Base-by-base conservation (phyloP, 352 stramenopile species). In the Pythium vanterpoolii region DNA sequence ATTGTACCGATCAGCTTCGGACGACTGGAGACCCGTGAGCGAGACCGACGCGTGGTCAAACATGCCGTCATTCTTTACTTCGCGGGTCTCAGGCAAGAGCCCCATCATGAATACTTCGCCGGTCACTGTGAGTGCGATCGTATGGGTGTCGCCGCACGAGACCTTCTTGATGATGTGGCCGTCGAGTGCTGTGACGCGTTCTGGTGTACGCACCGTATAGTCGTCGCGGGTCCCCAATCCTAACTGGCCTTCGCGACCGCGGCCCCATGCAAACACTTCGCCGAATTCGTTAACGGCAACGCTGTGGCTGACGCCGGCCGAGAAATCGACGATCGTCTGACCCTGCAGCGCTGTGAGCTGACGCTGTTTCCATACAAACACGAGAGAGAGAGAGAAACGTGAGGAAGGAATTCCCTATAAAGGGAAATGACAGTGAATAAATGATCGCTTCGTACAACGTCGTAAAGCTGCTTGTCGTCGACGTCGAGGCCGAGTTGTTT, bases 91-190 rank as follows among this genome's bases (percentile, higher is more conserved):
- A 1, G 83, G 83, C 0, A 93, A 49, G 23, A 93, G 63, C 0
- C 83, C 83, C 79, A 76, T 91, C 77, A 90, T 85, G 53, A 90
- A 90, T 13, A 93, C 76, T 33, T 88, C 71, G 16, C 81, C 81
- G 1, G 69, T 68, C 34, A 74, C 59, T 4, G 66, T 79, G 46
- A 87, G 64, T 18, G 79, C 79, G 55, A 93, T 60, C 48, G 81
- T 89, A 60, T 93, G 83, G 38, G 82, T 83, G 55, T 93, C 83
- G 8, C 83, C 83, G 36, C 81, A 90, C 42, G 83, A 82, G 27
- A 91, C 73, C 31, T 88, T 88, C 23, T 64, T 75, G 46, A 93
- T 66, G 16, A 89, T 63, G 21, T 93, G 77, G 6, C 71, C 74
- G 39, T 83, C 74, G n/a, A 93, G 64, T 2, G 66, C 65, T 4